A percentile compares a stretch with the other conserved stretches of the same genome.
These are phyloP conservation scores for Inga oerstediana DNA, from an alignment of 306 rosid genomes.

Conservation along the genomic window DNA sequence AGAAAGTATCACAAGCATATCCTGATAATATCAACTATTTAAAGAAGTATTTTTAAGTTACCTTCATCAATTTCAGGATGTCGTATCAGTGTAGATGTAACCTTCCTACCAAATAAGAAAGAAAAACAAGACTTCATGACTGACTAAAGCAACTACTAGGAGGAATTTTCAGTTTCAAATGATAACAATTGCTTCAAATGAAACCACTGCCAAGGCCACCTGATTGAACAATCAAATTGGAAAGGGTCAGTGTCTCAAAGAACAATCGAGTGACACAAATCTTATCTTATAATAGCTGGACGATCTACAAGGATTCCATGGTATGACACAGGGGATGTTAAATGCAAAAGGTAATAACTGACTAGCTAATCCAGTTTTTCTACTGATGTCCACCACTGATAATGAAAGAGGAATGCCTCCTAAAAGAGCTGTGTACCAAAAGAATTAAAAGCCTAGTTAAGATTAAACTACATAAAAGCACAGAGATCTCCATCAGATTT, in stretches of 20 bases:
- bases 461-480: background rate
- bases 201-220: constrained; percentile 48
- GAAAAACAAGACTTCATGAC: constrained; percentile 81
- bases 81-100: constrained; percentile 30
- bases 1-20: background rate
- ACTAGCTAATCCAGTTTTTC: background rate
- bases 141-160: constrained; percentile 23
- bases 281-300: background rate
- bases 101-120: constrained; percentile 46
- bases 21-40: background rate
- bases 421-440: background rate
- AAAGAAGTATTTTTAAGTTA: constrained; percentile 33
- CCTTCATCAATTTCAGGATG: constrained; percentile 56
- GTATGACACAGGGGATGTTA: background rate
- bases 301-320: constrained; percentile 19
- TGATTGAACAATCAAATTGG: constrained; percentile 41
- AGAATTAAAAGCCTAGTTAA: constrained; percentile 4
- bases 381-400: background rate
- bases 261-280: background rate
- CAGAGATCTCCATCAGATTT: constrained; percentile 6
- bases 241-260: constrained; percentile 29
- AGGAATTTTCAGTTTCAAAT: constrained; percentile 27
- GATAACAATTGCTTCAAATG: constrained; percentile 33
- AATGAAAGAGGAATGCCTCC: background rate
- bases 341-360: constrained; percentile 4